phyloP scores from a whole-genome alignment of 306 rosid genomes.

The Fagus sylvatica region DNA sequence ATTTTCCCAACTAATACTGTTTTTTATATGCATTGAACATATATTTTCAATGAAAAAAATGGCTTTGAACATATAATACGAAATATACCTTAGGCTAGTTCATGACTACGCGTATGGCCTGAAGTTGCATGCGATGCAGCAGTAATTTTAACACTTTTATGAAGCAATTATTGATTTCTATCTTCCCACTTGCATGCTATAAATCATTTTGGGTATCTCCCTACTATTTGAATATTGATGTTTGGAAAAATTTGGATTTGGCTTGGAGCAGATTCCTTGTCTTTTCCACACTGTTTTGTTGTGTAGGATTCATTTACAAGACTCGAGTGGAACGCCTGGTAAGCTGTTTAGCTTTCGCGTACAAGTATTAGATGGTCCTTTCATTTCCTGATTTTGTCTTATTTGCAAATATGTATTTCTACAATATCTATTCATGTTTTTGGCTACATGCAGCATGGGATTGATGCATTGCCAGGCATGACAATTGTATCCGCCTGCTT shows the following conservation, averaged over 20 bases:
- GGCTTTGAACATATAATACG: neutral
- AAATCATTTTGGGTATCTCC: neutral
- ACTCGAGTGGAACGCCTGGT: slow-evolving; percentile 74
- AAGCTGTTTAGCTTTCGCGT: slow-evolving; percentile 17
- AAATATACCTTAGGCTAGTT: neutral
- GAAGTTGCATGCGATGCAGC: neutral
- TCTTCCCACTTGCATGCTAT: slow-evolving; percentile 24
- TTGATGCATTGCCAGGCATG: slow-evolving; percentile 98
- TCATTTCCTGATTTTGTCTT: slow-evolving; percentile 4
- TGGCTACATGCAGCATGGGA: slow-evolving; percentile 65
- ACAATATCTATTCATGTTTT: slow-evolving; percentile 1
- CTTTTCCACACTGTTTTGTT: slow-evolving; percentile 61
- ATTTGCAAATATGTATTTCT: neutral
- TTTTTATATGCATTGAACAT: neutral
- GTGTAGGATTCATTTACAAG: slow-evolving; percentile 91
- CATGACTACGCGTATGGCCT: neutral
- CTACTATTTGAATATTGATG: slow-evolving; percentile 23
- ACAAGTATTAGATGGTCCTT: slow-evolving; percentile 19
- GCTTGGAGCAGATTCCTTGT: slow-evolving; percentile 67
- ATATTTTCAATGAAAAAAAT: neutral
- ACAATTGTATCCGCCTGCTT: slow-evolving; percentile 76
- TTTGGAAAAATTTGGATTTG: slow-evolving; percentile 31
- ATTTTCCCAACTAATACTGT: neutral
- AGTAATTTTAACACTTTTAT: neutral
- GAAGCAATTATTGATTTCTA: neutral